Base-by-base conservation (phyloP, 2,329 filamentous ascomycete species). In the Emergomyces orientalis region DNA sequence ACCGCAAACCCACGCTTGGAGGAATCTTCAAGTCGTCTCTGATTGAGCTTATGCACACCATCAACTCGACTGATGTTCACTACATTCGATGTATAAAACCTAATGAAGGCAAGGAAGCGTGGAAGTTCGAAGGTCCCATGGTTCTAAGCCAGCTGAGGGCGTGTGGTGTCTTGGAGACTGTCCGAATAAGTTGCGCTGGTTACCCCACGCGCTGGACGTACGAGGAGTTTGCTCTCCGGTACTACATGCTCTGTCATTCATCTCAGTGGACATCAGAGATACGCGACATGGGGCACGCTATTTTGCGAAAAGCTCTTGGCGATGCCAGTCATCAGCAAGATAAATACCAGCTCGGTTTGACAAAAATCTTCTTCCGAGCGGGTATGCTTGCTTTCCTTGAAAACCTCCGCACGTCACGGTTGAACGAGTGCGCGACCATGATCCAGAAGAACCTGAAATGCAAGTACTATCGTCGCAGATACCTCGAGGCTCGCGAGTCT, bases 21-120 rank as follows among this genome's bases (percentile, higher is more conserved):
- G 94, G 94, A 65, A 99, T 99, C 69, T 99, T 99, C 87, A 96
- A 96, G 74, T 96, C 92, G 2, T 97, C 94, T 9, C 81, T 99
- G 71, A 97, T 99, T 70, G 94, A 99, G 77, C 85, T 99, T 60
- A 99, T 99, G 93, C 84, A 86, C 74, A 99, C 94, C 5, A 99
- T 99, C 77, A 96, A 95, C 76, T 92, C 90, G 69, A 99, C 94
- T 2, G 94, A 99, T 74, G 94, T 97, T 25, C 94, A 99, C 77
- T 99, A 99, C 77, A 99, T 99, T 73, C 88, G 94, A 69, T 99
- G 94, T 76, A 97, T 99, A 78, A 99, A 99, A 79, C 94, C 94
- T 39, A 99, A 99, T 74, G 94, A 99, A 78, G 90, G 86, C 59
- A 99, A 99, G 77, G 90, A 90, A 71, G 86, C 94, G 0, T 99